These are phyloP conservation scores for Acer negundo DNA, from an alignment of 345 rosid genomes.

Conservation along the genomic window DNA sequence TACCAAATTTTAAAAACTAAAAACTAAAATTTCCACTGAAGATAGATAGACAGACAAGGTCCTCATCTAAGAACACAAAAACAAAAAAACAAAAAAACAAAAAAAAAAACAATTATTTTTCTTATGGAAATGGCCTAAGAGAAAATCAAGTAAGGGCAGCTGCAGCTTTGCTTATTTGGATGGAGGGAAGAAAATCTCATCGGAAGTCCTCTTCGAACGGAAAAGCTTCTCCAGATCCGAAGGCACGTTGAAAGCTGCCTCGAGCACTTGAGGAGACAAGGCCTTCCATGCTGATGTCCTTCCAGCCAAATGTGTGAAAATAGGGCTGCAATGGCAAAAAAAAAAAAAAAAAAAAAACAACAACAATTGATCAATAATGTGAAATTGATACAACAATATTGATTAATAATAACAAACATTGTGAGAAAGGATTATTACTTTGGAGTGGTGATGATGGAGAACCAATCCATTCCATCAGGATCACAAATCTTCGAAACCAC, in stretches of 20 bases:
- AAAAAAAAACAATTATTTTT: neutral
- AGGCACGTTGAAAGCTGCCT: conserved; percentile 68
- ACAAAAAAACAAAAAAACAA: neutral
- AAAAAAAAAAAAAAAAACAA: too few relatives aligned
- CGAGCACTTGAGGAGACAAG: conserved; percentile 72
- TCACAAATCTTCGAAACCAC: conserved; percentile 84
- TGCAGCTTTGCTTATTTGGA: conserved; percentile 36
- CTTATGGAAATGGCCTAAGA: neutral
- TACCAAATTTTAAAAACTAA: neutral
- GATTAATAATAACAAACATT: too few relatives aligned
- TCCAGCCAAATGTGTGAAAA: conserved; percentile 92
- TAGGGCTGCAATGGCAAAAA: conserved; percentile 51
- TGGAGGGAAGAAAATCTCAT: conserved; percentile 87
- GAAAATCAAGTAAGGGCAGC: neutral
- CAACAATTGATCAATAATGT: neutral
- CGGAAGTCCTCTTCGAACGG: conserved; percentile 65
- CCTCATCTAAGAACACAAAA: neutral
- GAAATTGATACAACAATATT: neutral
- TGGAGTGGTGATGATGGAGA: conserved; percentile 89
- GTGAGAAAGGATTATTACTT: conserved; percentile 44
- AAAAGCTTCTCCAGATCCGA: conserved; percentile 60
- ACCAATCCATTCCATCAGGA: conserved; percentile 85
- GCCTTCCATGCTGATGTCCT: conserved; percentile 81
- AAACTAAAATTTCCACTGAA: neutral
- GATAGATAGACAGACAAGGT: neutral